A percentile compares a stretch with the other conserved stretches of the same genome.
Conservation (phyloP, 2,329 filamentous ascomycete genomes). For the Claviceps humidiphila region DNA sequence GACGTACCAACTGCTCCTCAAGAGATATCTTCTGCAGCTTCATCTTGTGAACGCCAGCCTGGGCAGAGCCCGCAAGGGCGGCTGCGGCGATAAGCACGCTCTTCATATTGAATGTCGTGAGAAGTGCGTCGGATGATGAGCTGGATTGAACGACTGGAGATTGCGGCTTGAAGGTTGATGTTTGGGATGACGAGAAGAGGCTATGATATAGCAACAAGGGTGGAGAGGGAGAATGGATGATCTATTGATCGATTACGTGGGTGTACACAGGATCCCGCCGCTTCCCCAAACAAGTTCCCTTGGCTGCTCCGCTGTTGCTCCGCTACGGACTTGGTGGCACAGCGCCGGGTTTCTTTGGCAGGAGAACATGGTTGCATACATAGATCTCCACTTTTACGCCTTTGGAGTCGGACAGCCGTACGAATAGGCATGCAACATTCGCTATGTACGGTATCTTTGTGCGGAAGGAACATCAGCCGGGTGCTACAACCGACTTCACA, state of each 20-base stretch:
- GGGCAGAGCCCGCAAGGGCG: conserved; percentile 67
- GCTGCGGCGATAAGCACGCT: conserved; percentile 65
- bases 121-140: background rate
- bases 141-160: background rate
- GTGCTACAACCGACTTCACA: background rate
- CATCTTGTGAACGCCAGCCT: conserved; percentile 86
- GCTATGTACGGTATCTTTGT: background rate
- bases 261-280: background rate
- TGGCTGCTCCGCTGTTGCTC: background rate
- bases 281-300: background rate
- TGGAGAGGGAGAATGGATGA: background rate
- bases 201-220: background rate
- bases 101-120: conserved; percentile 57
- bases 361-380: background rate
- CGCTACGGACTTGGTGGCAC: background rate
- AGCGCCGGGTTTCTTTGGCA: background rate
- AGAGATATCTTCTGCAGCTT: conserved; percentile 95
- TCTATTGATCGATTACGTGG: background rate
- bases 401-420: no score
- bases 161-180: background rate
- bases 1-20: conserved; percentile 76
- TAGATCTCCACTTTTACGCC: no score
- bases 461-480: background rate
- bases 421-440: no score
- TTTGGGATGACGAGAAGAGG: background rate